Evolutionary conservation across 176 grass and related monocot species (phyloP).

Genomic region (Carex pumila): DNA sequence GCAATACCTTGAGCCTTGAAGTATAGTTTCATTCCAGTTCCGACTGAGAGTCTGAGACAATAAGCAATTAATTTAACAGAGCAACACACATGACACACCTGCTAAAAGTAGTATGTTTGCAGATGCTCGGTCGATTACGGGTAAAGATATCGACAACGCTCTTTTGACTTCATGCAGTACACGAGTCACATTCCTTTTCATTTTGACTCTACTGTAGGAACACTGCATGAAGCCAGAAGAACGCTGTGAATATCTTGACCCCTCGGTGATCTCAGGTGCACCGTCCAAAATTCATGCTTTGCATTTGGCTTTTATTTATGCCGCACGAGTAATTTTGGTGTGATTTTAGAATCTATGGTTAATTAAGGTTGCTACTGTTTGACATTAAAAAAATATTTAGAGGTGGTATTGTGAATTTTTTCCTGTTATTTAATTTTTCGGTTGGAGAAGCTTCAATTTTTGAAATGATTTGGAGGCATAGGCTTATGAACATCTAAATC

Average conservation of each 20-base stretch:
- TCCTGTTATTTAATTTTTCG: not conserved
- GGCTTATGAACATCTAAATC: not conserved
- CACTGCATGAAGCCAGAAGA: too few relatives aligned
- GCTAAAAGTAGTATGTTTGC: constrained; percentile 7
- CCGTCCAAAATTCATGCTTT: not conserved
- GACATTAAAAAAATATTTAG: not conserved
- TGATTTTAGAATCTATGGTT: not conserved
- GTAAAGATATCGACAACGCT: too few relatives aligned
- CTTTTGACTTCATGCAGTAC: too few relatives aligned
- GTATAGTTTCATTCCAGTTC: constrained; percentile 5
- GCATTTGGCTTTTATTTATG: not conserved
- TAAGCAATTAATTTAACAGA: not conserved
- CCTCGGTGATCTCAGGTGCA: not conserved
- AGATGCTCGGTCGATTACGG: not conserved
- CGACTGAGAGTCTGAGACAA: not conserved
- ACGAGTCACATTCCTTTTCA: not conserved
- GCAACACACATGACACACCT: not conserved
- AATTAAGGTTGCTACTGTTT: not conserved
- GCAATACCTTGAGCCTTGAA: not conserved
- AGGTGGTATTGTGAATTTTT: not conserved
- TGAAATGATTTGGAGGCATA: not conserved
- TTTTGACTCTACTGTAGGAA: not conserved
- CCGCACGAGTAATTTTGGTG: not conserved
- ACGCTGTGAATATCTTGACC: too few relatives aligned
- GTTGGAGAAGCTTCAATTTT: not conserved